phyloP scores from a whole-genome alignment of 2,329 filamentous ascomycete species.

The Pezicula neosporulosa region DNA sequence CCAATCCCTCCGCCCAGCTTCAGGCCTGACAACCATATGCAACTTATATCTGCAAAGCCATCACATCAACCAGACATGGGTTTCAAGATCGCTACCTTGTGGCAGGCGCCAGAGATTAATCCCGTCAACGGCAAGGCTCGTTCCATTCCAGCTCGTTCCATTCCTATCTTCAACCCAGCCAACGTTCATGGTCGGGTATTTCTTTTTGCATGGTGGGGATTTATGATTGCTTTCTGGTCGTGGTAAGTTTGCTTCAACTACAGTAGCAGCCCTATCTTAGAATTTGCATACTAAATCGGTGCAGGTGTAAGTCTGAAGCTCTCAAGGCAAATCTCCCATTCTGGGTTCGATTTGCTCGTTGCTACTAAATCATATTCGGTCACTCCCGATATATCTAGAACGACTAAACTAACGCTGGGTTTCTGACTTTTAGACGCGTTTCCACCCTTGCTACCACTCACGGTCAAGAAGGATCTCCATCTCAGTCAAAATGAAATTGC shows the following conservation, averaged over 20 bases:
- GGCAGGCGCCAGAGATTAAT: conserved; percentile 66
- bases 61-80: conserved; percentile 7
- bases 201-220: conserved; percentile 82
- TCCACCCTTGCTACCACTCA: conserved; percentile 74
- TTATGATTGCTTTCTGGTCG: conserved; percentile 82
- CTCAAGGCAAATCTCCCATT: too few species aligned
- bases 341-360: too few species aligned
- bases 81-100: conserved; percentile 17
- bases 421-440: conserved; percentile 49
- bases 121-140: conserved; percentile 78
- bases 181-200: conserved; percentile 80
- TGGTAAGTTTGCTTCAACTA: conserved; percentile 61
- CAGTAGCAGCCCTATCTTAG: conserved; percentile 53
- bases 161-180: conserved; percentile 73
- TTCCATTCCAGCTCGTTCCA: conserved; percentile 73
- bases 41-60: background rate
- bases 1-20: background rate
- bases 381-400: too few species aligned
- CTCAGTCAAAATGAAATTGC: conserved; percentile 67
- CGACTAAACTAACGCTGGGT: too few species aligned
- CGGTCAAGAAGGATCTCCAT: conserved; percentile 72
- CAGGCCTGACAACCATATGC: background rate
- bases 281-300: background rate
- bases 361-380: too few species aligned
- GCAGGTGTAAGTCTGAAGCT: conserved; percentile 46